Conservation (phyloP, 208 protist genomes). For the Crithidia bombi region DNA sequence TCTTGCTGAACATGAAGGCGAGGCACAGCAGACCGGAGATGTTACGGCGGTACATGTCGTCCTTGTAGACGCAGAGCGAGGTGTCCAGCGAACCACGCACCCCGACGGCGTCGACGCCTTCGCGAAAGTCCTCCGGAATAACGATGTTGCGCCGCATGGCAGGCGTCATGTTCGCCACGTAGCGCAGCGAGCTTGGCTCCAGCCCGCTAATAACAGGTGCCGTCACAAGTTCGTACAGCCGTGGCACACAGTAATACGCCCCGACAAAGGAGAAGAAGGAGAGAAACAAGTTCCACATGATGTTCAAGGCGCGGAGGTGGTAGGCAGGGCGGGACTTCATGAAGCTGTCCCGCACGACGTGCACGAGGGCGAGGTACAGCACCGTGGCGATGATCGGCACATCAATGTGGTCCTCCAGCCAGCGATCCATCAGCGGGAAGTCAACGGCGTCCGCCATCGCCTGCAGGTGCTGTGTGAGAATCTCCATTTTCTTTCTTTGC, state of each 20-base stretch:
- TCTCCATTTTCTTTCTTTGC: constrained; percentile 25
- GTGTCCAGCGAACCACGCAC: constrained; percentile 54
- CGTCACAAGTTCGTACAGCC: constrained; percentile 47
- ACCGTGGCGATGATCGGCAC: constrained; percentile 42
- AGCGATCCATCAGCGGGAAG: constrained; percentile 30
- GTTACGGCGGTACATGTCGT: constrained; percentile 46
- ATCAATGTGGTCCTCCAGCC: constrained; percentile 46
- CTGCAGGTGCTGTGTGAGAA: constrained; percentile 32
- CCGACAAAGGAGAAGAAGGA: constrained; percentile 77
- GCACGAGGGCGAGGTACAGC: constrained; percentile 53
- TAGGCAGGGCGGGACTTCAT: constrained; percentile 55
- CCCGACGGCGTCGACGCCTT: constrained; percentile 31
- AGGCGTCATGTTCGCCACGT: constrained; percentile 26
- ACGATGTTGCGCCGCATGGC: constrained; percentile 40
- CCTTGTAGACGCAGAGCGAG: constrained; percentile 52
- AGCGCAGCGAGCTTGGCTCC: constrained; percentile 32
- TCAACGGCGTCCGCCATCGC: constrained; percentile 29
- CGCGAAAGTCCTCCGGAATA: constrained; percentile 29
- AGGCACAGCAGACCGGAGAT: constrained; percentile 54
- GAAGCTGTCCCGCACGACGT: constrained; percentile 37
- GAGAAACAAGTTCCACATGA: constrained; percentile 86
- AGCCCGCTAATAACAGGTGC: constrained; percentile 40
- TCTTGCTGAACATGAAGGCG: constrained; percentile 82
- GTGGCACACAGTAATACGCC: constrained; percentile 54
- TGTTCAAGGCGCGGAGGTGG: constrained; percentile 60